Percentiles rank a stretch among this genome's conserved stretches.
These are phyloP conservation scores for Penicillium cataractarum DNA, from an alignment of 495 filamentous ascomycete species.

Conservation along the genomic window DNA sequence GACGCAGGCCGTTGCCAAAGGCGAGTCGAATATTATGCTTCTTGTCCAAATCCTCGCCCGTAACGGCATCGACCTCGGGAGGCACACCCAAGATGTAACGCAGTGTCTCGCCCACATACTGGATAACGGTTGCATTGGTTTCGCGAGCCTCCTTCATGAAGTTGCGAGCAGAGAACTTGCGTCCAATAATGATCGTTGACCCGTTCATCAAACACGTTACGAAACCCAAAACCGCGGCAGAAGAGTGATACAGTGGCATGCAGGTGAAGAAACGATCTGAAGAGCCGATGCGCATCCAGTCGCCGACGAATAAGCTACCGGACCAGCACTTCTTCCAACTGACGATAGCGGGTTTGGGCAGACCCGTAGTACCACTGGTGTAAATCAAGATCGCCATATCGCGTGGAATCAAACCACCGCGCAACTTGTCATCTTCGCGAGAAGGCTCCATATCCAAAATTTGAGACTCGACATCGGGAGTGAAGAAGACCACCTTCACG, in stretches of 20 bases:
- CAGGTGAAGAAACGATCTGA: slow-evolving; percentile 84
- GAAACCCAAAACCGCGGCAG: slow-evolving; percentile 75
- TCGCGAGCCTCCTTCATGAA: slow-evolving; percentile 83
- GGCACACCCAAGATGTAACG: slow-evolving; percentile 83
- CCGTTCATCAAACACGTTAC: slow-evolving; percentile 59
- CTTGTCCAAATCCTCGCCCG: slow-evolving; percentile 74
- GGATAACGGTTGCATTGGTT: slow-evolving; percentile 77
- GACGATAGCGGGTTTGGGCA: slow-evolving; percentile 89
- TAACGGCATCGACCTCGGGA: slow-evolving; percentile 61
- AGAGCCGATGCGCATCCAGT: slow-evolving; percentile 57
- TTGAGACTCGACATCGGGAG: slow-evolving; percentile 64
- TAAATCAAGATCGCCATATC: slow-evolving; percentile 80
- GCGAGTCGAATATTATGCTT: slow-evolving; percentile 78
- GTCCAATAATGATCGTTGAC: slow-evolving; percentile 70
- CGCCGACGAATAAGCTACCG: slow-evolving; percentile 55
- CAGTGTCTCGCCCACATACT: slow-evolving; percentile 95
- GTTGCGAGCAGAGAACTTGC: slow-evolving; percentile 77
- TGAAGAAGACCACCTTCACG: slow-evolving; percentile 65
- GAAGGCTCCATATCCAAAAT: slow-evolving; percentile 56
- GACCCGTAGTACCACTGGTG: slow-evolving; percentile 86
- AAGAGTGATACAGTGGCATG: slow-evolving; percentile 95
- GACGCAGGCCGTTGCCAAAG: slow-evolving; percentile 89
- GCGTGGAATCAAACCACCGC: slow-evolving; percentile 51
- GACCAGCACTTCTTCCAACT: slow-evolving; percentile 70
- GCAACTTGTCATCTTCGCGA: slow-evolving; percentile 65